A percentile compares a stretch with the other conserved stretches of the same genome.
Conservation (phyloP, 441 rosid species). For the Eugenia klotzschiana region DNA sequence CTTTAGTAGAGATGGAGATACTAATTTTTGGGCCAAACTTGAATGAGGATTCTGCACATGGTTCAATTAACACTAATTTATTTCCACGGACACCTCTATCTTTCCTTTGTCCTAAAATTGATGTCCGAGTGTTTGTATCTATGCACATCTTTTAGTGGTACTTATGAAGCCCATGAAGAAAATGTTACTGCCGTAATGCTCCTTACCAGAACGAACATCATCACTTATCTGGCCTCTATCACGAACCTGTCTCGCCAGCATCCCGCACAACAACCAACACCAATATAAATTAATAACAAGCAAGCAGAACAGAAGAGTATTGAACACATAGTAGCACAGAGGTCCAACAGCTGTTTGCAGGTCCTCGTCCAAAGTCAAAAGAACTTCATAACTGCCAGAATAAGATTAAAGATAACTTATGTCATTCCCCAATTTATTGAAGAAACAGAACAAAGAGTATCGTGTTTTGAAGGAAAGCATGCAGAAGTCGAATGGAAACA, state of each 20-base stretch:
- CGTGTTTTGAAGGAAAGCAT: background rate
- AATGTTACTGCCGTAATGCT: background rate
- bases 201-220: conserved; percentile 49
- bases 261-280: conserved; percentile 45
- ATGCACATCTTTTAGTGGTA: background rate
- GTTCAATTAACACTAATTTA: background rate
- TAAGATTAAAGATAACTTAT: background rate
- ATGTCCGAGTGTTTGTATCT: background rate
- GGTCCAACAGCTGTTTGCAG: conserved; percentile 35
- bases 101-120: background rate
- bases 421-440: background rate
- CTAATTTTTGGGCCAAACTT: background rate
- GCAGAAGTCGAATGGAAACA: background rate
- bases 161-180: background rate
- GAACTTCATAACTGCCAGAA: conserved; percentile 39
- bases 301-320: conserved; percentile 36
- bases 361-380: conserved; percentile 31
- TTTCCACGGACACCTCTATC: background rate
- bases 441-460: background rate
- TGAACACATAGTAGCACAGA: conserved; percentile 39
- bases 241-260: conserved; percentile 35
- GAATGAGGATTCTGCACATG: background rate
- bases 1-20: background rate
- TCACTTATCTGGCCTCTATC: conserved; percentile 41
- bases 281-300: conserved; percentile 41